A percentile compares a stretch with the other conserved stretches of the same genome.
phyloP scores from a whole-genome alignment of 108 stramenopile genomes.

The Fragilariopsis cylindrus region DNA sequence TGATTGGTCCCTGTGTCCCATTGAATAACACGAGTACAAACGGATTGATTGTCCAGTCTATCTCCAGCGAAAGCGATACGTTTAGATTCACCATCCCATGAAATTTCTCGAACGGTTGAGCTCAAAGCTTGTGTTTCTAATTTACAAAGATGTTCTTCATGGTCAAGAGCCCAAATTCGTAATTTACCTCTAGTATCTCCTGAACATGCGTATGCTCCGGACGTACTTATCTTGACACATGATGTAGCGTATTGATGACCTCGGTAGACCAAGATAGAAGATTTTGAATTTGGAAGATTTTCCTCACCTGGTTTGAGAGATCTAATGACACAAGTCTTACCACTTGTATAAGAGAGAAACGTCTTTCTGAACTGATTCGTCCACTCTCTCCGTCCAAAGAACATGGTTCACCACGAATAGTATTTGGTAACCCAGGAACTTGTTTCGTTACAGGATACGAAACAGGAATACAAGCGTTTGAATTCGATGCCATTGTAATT shows the following conservation, averaged over 20 bases:
- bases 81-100: conserved; percentile 95
- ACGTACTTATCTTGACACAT: conserved; percentile 70
- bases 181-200: conserved; percentile 86
- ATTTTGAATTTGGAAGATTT: conserved; percentile 31
- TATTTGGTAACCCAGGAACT: conserved; percentile 63
- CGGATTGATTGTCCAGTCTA: conserved; percentile 31
- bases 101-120: conserved; percentile 76
- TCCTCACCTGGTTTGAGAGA: conserved; percentile 41
- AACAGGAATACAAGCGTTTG: conserved; percentile 74
- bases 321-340: conserved; percentile 59
- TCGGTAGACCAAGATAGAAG: conserved; percentile 82
- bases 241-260: conserved; percentile 82
- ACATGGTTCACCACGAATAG: conserved; percentile 68
- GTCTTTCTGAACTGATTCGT: conserved; percentile 53
- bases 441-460: conserved; percentile 50
- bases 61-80: conserved; percentile 64
- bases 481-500: conserved; percentile 53
- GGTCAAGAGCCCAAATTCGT: conserved; percentile 92
- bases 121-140: conserved; percentile 57
- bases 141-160: conserved; percentile 90
- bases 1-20: conserved; percentile 69
- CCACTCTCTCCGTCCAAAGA: conserved; percentile 65
- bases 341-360: conserved; percentile 62
- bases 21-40: conserved; percentile 54
- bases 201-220: conserved; percentile 89